Evolutionary conservation across 2,329 filamentous ascomycete species (phyloP), one percentile per base, ranked within the genome.

Genomic region (Mariannaea sp.): DNA sequence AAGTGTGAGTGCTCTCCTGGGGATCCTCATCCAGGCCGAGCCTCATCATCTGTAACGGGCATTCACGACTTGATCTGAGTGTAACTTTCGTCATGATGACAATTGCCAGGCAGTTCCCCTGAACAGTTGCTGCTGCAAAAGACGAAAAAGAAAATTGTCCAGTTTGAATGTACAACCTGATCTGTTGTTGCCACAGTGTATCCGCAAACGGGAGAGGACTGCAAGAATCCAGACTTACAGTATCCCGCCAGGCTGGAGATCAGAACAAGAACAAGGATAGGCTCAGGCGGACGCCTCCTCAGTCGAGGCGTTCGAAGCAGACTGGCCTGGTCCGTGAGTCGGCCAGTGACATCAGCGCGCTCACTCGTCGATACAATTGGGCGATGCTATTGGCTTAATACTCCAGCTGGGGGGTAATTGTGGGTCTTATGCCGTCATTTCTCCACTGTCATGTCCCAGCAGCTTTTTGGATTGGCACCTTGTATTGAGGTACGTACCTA

Each of bases 321-420:
- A 19, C 35, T n/a, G 24, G n/a, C n/a, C 13, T 46, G 45, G 42
- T 10, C 47, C 41, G 29, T 46, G 20, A 52, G 36, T 22, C 7
- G 49, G 20, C 33, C 20, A 32, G 51, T 65, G 63, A 65, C 63
- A 66, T 65, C 63, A 65, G 59, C 42, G 59, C 39, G 38, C 36
- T 43, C 38, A 39, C 36, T 43, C 38, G 36, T 27, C 35, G 46
- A 33, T 8, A 22, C 47, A 49, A 51, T 47, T 40, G 58, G 57
- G 61, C 50, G 63, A 65, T 61, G 56, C 65, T 63, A 65, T 57
- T 62, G 58, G 61, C 57, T 59, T 53, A n/a, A 36, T 26, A 43
- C 22, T 20, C 33, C 30, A 40, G 33, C 40, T 14, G 38, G n/a
- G 16, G 45, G 24, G 39, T 29, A 7, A 32, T 17, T n/a, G 26